Evolutionary conservation across 371 early-diverging fungal genomes (phyloP), one percentile per base, ranked within the genome.

Genomic region (Zychaea mexicana): DNA sequence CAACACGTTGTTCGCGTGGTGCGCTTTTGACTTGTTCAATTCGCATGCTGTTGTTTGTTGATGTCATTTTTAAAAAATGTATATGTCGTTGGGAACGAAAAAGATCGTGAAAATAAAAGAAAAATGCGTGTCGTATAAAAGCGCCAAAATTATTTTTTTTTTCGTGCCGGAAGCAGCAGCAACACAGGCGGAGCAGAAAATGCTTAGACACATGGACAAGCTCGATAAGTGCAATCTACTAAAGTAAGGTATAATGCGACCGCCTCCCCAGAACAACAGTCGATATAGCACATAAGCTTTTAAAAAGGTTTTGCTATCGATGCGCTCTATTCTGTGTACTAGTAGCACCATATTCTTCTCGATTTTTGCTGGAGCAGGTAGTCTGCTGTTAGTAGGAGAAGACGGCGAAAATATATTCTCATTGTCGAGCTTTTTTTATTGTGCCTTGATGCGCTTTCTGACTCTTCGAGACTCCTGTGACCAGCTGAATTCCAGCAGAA

Each of bases 1-100:
- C 96, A 30, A 94, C 88, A 60, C 98, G 88, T 79, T 95, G 94
- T 67, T 96, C 96, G 61, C 92, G 91, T 31, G 87, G 83, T 13
- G 91, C 87, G 64, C 83, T 85, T 58, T 87, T 87, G 60, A 96
- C 94, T 79, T 92, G 92, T 57, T 91, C 88, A 71, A 94, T 91
- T 70, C 86, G 90, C 94, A 95, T 94, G 38, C 65, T 73, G 60
- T 57, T 69, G 58, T 57, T 67, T 22, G 54, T 62, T 9, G 62
- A 62, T 22, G 62, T 62, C 62, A 62, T 62, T 28, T 42, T 42
- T 42, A 42, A 17, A 17, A 12, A 12, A 42, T 42, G 5, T 33
- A 33, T 42, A 42, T 42, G 2, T 42, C n/a, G 42, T 42, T 42
- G n/a, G 13, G n/a, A 4, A 5, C 15, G 15, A 17, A 15, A 12